Percentiles rank a stretch among this genome's conserved stretches.
These are phyloP conservation scores for Kluyveromyces marxianus DNA, from an alignment of 1,139 yeast genomes.

Conservation along the genomic window DNA sequence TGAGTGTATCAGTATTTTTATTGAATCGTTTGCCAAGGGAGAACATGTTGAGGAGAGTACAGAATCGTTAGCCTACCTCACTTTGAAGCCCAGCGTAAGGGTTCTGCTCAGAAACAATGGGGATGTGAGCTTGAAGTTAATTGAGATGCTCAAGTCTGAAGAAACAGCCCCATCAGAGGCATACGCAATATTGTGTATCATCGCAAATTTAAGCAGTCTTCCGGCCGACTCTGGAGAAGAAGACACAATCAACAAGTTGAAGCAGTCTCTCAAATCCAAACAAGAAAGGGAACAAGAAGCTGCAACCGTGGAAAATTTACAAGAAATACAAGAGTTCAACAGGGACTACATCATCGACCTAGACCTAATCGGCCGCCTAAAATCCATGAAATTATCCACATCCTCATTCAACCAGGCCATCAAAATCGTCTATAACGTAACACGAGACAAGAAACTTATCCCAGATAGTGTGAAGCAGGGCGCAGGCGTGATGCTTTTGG, in stretches of 20 bases:
- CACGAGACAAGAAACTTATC: conserved; percentile 16
- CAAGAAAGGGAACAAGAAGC: conserved; percentile 9
- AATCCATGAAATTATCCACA: conserved; percentile 13
- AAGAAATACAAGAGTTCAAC: conserved; percentile 19
- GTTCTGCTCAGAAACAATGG: conserved; percentile 16
- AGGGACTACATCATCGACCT: conserved; percentile 16
- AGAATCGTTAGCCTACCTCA: conserved; percentile 31
- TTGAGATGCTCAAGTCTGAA: conserved; percentile 11
- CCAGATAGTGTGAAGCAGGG: conserved; percentile 25
- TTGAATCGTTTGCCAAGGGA: conserved; percentile 8
- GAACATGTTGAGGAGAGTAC: conserved; percentile 17
- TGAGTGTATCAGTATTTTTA: conserved; percentile 17
- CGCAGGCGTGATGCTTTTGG: conserved; percentile 19
- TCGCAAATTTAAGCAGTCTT: conserved; percentile 22
- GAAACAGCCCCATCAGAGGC: conserved; percentile 9
- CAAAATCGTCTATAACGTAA: conserved; percentile 23
- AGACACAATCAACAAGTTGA: conserved; percentile 15
- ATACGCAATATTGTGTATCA: conserved; percentile 24
- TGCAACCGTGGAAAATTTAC: conserved; percentile 12
- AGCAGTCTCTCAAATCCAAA: conserved; percentile 17
- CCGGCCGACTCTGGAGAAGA: conserved; percentile 9
- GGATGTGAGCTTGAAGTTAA: conserved; percentile 14
- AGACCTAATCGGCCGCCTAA: conserved; percentile 18
- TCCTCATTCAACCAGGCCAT: conserved; percentile 23
- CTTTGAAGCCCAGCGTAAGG: conserved; percentile 23